Conservation (phyloP, 768 basidiomycete species). For the Agaricus bisporus region DNA sequence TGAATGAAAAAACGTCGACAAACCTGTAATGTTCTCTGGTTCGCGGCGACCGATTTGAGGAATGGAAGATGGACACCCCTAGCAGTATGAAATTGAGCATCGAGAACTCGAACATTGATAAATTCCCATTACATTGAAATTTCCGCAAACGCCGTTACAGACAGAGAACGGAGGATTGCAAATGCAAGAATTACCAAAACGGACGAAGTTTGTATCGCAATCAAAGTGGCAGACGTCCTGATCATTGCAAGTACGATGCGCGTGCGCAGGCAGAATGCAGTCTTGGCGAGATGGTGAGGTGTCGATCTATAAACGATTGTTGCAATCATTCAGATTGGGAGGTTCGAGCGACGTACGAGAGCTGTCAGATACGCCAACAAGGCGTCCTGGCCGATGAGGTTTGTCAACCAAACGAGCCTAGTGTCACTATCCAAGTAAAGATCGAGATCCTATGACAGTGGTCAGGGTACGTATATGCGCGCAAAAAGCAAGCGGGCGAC, state of each 20-base stretch:
- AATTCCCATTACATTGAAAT: conserved; percentile 24
- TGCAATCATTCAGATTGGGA: neutral
- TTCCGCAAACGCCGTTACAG: conserved; percentile 37
- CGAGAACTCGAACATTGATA: conserved; percentile 3
- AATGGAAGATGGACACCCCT: conserved; percentile 36
- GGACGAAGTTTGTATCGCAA: conserved; percentile 24
- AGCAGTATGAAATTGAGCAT: neutral
- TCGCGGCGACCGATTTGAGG: conserved; percentile 21
- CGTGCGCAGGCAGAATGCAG: conserved; percentile 27
- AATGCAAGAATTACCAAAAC: conserved; percentile 25
- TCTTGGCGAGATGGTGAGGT: conserved; percentile 23
- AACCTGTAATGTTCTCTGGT: neutral
- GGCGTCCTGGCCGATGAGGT: conserved; percentile 19
- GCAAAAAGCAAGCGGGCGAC: conserved; percentile 16
- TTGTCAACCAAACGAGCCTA: conserved; percentile 20
- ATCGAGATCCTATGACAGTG: conserved; percentile 24
- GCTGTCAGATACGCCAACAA: conserved; percentile 18
- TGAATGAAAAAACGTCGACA: neutral
- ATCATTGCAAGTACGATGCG: conserved; percentile 23
- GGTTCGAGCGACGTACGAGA: conserved; percentile 15
- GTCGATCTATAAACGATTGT: conserved; percentile 17
- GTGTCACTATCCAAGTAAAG: conserved; percentile 24
- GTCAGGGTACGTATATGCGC: neutral
- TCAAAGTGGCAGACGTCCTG: conserved; percentile 29
- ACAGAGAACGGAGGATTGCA: conserved; percentile 27